Conservation (phyloP, 2,329 filamentous ascomycete genomes). For the Penicillium sp. region DNA sequence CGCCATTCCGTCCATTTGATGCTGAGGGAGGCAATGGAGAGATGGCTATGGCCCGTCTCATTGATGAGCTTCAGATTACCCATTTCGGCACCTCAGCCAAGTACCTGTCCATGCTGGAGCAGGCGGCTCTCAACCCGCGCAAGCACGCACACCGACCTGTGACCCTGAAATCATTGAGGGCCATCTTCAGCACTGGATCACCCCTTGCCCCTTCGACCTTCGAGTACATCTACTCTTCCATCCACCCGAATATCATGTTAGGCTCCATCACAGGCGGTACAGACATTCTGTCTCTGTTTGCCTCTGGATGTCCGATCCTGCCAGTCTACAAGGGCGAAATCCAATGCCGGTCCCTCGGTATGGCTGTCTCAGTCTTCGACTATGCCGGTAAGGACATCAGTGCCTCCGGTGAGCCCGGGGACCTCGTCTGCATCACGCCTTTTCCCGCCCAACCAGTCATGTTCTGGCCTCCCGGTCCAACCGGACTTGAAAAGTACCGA, state of each 20-base stretch:
- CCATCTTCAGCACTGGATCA: slow-evolving; percentile 92
- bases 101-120: slow-evolving; percentile 88
- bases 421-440: slow-evolving; percentile 80
- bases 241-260: slow-evolving; percentile 78
- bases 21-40: slow-evolving; percentile 63
- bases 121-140: slow-evolving; percentile 66
- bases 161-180: slow-evolving; percentile 60
- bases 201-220: slow-evolving; percentile 93
- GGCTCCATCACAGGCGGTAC: slow-evolving; percentile 94
- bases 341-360: slow-evolving; percentile 74
- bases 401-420: slow-evolving; percentile 70
- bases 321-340: slow-evolving; percentile 74
- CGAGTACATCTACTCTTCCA: slow-evolving; percentile 80
- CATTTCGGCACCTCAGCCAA: slow-evolving; percentile 96
- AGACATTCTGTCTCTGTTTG: slow-evolving; percentile 95
- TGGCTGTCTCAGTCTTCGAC: slow-evolving; percentile 67
- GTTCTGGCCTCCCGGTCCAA: slow-evolving; percentile 71
- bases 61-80: slow-evolving; percentile 78
- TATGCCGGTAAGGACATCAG: slow-evolving; percentile 60
- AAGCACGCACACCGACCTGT: slow-evolving; percentile 48
- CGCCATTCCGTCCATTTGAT: slow-evolving; percentile 74
- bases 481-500: slow-evolving; percentile 74
- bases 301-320: slow-evolving; percentile 74
- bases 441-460: slow-evolving; percentile 91
- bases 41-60: slow-evolving; percentile 77